A percentile compares a stretch with the other conserved stretches of the same genome.
These are phyloP conservation scores for Murraya koenigii DNA, from an alignment of 345 rosid species.

Conservation along the genomic window DNA sequence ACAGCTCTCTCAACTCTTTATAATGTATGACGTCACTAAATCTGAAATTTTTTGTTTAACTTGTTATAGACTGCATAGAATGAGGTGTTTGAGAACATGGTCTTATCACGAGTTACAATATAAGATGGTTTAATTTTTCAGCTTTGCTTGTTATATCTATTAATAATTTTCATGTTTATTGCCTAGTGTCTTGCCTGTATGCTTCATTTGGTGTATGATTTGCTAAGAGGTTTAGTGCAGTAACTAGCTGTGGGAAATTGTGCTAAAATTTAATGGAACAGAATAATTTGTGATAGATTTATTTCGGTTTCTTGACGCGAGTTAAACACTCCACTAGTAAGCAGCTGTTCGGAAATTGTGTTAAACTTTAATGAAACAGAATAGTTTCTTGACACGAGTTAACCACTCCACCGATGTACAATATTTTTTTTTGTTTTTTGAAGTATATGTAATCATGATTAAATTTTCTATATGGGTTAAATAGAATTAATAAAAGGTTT, in stretches of 20 bases:
- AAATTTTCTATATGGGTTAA: not conserved
- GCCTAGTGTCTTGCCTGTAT: not conserved
- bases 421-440: not conserved
- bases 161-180: not conserved
- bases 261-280: not conserved
- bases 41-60: constrained; percentile 10
- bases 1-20: constrained; percentile 88
- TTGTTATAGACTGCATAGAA: not conserved
- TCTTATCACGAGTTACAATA: not conserved
- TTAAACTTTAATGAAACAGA: too few relatives aligned
- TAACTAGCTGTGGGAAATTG: not conserved
- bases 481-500: not conserved
- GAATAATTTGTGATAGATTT: not conserved
- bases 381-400: too few relatives aligned
- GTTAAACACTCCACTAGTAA: too few relatives aligned
- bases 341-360: too few relatives aligned
- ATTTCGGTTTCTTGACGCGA: too few relatives aligned
- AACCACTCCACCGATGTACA: too few relatives aligned
- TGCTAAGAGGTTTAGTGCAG: not conserved
- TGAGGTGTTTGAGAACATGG: not conserved
- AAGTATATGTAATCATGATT: not conserved
- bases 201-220: not conserved
- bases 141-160: not conserved
- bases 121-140: not conserved
- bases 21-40: constrained; percentile 49